Conservation (phyloP, 495 filamentous ascomycete genomes). For the Neurospora sp. region DNA sequence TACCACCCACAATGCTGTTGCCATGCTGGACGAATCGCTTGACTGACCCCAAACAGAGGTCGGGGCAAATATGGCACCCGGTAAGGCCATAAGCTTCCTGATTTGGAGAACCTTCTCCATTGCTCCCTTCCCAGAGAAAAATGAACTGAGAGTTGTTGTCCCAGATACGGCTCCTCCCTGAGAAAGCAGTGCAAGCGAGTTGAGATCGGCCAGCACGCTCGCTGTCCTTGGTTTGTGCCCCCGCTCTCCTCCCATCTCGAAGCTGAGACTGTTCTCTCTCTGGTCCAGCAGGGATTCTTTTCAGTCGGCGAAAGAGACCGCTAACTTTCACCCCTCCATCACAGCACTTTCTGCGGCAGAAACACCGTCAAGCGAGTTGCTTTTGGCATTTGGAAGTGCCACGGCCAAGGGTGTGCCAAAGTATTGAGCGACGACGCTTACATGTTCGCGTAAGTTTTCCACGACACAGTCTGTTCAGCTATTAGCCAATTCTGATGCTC, state of each 20-base stretch:
- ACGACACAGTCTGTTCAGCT: slow-evolving; percentile 2
- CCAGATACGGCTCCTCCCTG: slow-evolving; percentile 89
- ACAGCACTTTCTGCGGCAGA: slow-evolving; percentile 70
- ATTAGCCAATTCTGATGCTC: not conserved
- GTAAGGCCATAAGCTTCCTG: not conserved
- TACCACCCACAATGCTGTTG: not conserved
- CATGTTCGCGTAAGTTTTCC: slow-evolving; percentile 70
- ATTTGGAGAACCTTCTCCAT: not conserved
- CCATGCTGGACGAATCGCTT: no score
- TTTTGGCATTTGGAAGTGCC: slow-evolving; percentile 88
- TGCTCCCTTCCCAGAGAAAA: not conserved
- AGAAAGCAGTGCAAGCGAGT: slow-evolving; percentile 98
- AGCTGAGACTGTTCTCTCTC: not conserved
- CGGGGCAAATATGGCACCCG: slow-evolving; percentile 13
- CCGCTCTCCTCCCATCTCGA: not conserved
- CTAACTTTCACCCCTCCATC: not conserved
- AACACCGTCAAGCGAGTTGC: slow-evolving; percentile 77
- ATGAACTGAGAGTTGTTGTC: not conserved
- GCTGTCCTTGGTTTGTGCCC: slow-evolving; percentile 49
- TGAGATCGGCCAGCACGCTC: slow-evolving; percentile 86
- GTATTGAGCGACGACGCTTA: slow-evolving; percentile 84
- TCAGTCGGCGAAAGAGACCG: not conserved
- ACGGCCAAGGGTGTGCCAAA: slow-evolving; percentile 58
- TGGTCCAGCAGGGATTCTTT: not conserved
- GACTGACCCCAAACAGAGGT: slow-evolving; percentile 8